phyloP scores from a whole-genome alignment of 129 eudicot species.

The Ambrosia artemisiifolia region DNA sequence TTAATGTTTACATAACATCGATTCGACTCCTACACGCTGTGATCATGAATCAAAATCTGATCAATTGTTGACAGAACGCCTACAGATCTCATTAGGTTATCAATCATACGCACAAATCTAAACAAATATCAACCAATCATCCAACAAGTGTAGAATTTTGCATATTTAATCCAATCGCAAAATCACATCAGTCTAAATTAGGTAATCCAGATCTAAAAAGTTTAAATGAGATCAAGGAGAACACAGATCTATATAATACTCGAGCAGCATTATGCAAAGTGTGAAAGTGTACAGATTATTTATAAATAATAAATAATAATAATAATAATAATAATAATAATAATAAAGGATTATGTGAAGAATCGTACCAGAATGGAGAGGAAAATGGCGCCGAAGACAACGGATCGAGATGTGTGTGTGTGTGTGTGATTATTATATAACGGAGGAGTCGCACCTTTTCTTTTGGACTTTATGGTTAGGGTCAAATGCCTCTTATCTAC shows the following conservation, averaged over 20 bases:
- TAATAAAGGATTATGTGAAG: not conserved
- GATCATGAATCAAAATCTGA: not conserved
- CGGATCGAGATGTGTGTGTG: conserved; percentile 4
- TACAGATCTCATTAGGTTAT: conserved; percentile 14
- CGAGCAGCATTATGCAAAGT: not conserved
- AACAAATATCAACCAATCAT: conserved; percentile 1
- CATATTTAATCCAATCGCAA: not conserved
- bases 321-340: no score
- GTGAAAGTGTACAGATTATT: not conserved
- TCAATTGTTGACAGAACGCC: not conserved
- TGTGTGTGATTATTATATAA: not conserved
- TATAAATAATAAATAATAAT: no score
- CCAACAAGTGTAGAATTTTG: not conserved
- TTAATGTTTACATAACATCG: not conserved
- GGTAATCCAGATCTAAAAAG: not conserved
- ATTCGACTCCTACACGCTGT: not conserved
- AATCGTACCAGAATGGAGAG: conserved; percentile 14
- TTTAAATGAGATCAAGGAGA: conserved; percentile 6
- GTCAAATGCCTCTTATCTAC: not conserved
- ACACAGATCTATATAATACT: conserved; percentile 7
- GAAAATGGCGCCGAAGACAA: conserved; percentile 23
- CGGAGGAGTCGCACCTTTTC: not conserved
- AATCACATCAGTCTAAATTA: conserved; percentile 3
- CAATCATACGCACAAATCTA: conserved; percentile 13
- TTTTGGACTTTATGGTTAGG: not conserved